A percentile compares a stretch with the other conserved stretches of the same genome.
phyloP scores from a whole-genome alignment of 768 basidiomycete genomes.

The Gymnopilus junonius region DNA sequence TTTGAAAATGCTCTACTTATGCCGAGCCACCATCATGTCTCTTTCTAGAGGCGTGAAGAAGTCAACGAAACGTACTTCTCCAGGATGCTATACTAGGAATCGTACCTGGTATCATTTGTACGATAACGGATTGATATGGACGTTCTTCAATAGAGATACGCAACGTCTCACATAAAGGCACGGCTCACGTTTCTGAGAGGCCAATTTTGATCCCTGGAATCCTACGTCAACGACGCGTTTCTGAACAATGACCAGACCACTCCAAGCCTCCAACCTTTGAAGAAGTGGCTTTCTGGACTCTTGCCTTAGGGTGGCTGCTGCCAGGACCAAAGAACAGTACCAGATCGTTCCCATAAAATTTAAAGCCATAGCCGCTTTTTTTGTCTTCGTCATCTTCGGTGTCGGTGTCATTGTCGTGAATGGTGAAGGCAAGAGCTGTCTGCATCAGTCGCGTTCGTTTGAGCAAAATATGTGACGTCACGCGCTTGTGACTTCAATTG shows the following conservation, averaged over 20 bases:
- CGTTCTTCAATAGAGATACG: background rate
- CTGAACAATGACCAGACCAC: background rate
- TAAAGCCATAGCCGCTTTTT: conserved; percentile 15
- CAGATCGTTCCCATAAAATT: conserved; percentile 20
- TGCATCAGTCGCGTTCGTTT: background rate
- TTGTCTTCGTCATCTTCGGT: conserved; percentile 15
- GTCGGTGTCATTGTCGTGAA: conserved; percentile 19
- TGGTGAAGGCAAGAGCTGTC: background rate
- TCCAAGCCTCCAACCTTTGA: conserved; percentile 17
- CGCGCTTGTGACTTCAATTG: background rate
- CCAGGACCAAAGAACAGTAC: conserved; percentile 29
- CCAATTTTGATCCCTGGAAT: conserved; percentile 12
- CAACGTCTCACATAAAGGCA: background rate
- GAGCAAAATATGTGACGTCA: conserved; percentile 10
- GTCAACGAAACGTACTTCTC: background rate
- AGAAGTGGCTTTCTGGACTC: conserved; percentile 16
- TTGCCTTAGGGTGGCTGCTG: conserved; percentile 24
- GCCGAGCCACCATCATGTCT: background rate
- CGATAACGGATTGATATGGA: background rate
- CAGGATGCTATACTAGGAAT: background rate
- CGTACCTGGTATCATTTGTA: conserved; percentile 14
- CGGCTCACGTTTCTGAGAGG: conserved; percentile 18
- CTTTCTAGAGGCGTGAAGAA: background rate
- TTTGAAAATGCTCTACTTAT: no score
- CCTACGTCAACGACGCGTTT: background rate